Base-by-base conservation (phyloP, 192 early-diverging fungal species). In the Linnemannia hyalina region DNA sequence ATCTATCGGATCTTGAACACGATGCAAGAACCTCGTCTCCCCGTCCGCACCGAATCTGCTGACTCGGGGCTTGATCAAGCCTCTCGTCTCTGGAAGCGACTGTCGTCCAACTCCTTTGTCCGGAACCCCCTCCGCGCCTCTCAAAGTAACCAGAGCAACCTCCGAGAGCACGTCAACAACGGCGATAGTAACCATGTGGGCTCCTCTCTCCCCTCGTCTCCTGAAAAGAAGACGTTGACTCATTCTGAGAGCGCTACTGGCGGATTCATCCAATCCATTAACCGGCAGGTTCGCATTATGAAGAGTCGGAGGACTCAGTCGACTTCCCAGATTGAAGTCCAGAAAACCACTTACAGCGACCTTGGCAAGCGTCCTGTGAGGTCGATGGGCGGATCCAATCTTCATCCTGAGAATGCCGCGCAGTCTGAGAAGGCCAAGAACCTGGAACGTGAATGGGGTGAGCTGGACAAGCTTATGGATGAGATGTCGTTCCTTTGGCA, bases 1-100 rank as follows among this genome's bases (percentile, higher is more conserved):
- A 70, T 90, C 10, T 93, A 93, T 73, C 70, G 85, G 18, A 86
- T 93, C 22, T 74, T 92, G 46, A 89, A 93, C 71, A 80, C 68
- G 26, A 78, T 80, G 77, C 81, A 88, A 46, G 73, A 75, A 54
- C 38, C 75, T 20, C 78, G 84, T 6, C 54, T 72, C 18, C 84
- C 79, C 26, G 29, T 35, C 9, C 69, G 84, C 5, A 81, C 84
- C 20, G 84, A 86, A 49, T 86, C 84, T 73, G 72, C 71, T 3
- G 84, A 86, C 29, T 86, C 84, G 18, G 79, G 84, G 36, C 55
- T 86, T 32, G 84, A 86, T 29, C 84, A 86, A 57, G 84, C 84
- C 6, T 55, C 84, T 20, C 68, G 44, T 10, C 76, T 86, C 26
- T 86, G 84, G 84, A 86, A 78, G 57, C 46, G 80, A 41, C 76